These are phyloP conservation scores for Phialophora verrucosa DNA, from an alignment of 2,329 filamentous ascomycete species.

Conservation along the genomic window DNA sequence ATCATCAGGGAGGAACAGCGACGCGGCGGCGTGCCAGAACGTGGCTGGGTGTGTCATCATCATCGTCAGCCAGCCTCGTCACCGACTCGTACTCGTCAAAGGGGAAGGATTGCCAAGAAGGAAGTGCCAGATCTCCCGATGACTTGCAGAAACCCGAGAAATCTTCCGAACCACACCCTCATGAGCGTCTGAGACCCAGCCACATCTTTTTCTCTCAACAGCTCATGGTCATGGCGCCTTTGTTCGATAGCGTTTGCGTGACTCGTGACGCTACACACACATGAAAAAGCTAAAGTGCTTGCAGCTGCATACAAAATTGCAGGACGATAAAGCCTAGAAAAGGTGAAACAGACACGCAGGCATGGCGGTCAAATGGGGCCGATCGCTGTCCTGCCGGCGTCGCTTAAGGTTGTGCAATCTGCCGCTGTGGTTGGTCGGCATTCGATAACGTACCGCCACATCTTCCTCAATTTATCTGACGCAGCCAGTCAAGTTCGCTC, in stretches of 20 bases:
- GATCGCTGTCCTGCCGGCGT: neutral
- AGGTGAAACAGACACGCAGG: constrained; percentile 24
- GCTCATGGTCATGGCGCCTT: neutral
- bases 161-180: constrained; percentile 25
- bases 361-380: neutral
- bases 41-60: no score
- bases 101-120: neutral
- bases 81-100: no score
- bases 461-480: constrained; percentile 18
- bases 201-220: constrained; percentile 11
- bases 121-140: constrained; percentile 10
- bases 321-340: constrained; percentile 12
- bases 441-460: constrained; percentile 21
- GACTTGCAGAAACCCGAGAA: constrained; percentile 25
- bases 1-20: no score
- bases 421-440: constrained; percentile 25
- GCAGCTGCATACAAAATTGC: constrained; percentile 26
- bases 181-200: neutral
- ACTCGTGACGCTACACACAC: neutral
- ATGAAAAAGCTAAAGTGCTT: constrained; percentile 24
- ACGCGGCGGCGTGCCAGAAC: no score
- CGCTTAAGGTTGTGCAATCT: constrained; percentile 22
- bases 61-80: no score
- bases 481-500: neutral
- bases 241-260: neutral